A percentile compares a stretch with the other conserved stretches of the same genome.
phyloP scores from a whole-genome alignment of 495 filamentous ascomycete genomes.

The Mycothermus thermophilus region DNA sequence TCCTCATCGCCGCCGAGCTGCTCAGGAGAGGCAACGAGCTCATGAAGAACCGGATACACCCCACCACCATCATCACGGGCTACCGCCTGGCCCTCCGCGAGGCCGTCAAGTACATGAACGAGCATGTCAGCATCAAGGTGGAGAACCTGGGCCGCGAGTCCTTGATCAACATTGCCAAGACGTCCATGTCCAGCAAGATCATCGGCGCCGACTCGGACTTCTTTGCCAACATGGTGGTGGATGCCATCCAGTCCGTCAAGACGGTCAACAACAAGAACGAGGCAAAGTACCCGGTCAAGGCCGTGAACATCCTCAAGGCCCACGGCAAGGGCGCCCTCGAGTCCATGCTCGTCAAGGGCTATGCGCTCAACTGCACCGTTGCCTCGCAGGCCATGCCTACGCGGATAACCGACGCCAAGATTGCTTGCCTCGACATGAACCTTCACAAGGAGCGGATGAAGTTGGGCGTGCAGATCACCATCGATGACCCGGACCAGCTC shows the following conservation, averaged over 20 bases:
- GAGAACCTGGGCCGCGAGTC: conserved; percentile 81
- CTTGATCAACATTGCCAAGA: conserved; percentile 90
- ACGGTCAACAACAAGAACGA: conserved; percentile 79
- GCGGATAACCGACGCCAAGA: conserved; percentile 83
- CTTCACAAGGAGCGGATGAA: conserved; percentile 98
- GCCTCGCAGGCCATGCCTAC: conserved; percentile 98
- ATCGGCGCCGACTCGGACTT: conserved; percentile 94
- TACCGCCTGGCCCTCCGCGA: conserved; percentile 91
- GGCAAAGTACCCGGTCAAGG: conserved; percentile 95
- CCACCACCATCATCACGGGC: conserved; percentile 97
- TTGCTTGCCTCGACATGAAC: conserved; percentile 95
- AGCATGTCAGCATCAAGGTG: conserved; percentile 91
- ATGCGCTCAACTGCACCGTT: conserved; percentile 97
- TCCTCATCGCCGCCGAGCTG: conserved; percentile 93
- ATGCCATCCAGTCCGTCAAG: conserved; percentile 93
- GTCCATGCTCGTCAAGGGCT: conserved; percentile 86
- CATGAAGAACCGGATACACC: conserved; percentile 99
- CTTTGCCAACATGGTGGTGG: conserved; percentile 92
- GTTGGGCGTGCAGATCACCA: conserved; percentile 93
- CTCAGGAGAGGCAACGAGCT: conserved; percentile 90
- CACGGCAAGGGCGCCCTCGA: conserved; percentile 87
- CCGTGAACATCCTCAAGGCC: conserved; percentile 95
- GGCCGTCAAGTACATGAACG: conserved; percentile 97
- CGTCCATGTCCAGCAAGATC: conserved; percentile 98
- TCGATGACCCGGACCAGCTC: conserved; percentile 91